phyloP scores from a whole-genome alignment of 1,284 basidiomycete genomes.

The Ganoderma lingzhi region DNA sequence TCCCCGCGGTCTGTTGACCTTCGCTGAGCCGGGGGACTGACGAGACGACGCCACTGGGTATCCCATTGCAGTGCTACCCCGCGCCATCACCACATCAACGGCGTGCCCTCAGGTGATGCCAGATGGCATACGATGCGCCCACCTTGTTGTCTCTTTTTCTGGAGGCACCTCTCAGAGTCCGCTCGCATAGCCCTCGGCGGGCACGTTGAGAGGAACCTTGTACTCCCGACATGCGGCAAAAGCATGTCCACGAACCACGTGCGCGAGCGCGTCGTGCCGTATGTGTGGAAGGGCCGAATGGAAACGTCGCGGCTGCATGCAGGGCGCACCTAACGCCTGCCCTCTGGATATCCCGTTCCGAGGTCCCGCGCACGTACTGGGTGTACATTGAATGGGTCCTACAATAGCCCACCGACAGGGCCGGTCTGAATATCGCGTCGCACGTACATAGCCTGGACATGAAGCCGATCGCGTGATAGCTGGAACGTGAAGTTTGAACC shows the following conservation, averaged over 20 bases:
- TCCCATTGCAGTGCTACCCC: not conserved
- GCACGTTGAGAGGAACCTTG: not conserved
- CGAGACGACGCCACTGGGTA: not conserved
- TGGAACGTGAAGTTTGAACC: not conserved
- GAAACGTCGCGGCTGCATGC: not conserved
- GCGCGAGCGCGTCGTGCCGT: not conserved
- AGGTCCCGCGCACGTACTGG: not conserved
- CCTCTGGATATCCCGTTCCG: constrained; percentile 1
- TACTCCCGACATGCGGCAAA: not conserved
- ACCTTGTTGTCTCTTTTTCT: not conserved
- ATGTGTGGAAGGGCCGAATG: not conserved
- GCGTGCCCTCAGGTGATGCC: not conserved
- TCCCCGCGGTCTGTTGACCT: not conserved
- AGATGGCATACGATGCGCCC: not conserved
- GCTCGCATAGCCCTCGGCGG: not conserved
- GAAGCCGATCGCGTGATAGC: not conserved
- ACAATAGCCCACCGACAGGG: not conserved
- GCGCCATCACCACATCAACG: not conserved
- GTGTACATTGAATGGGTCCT: not conserved
- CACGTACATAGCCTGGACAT: not conserved
- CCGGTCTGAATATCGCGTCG: not conserved
- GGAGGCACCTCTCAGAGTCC: not conserved
- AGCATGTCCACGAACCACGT: not conserved
- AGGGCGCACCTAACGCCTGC: not conserved
- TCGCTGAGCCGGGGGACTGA: not conserved